Evolutionary conservation across 164 flowering plant species (phyloP).

Genomic region (Vitis riparia): DNA sequence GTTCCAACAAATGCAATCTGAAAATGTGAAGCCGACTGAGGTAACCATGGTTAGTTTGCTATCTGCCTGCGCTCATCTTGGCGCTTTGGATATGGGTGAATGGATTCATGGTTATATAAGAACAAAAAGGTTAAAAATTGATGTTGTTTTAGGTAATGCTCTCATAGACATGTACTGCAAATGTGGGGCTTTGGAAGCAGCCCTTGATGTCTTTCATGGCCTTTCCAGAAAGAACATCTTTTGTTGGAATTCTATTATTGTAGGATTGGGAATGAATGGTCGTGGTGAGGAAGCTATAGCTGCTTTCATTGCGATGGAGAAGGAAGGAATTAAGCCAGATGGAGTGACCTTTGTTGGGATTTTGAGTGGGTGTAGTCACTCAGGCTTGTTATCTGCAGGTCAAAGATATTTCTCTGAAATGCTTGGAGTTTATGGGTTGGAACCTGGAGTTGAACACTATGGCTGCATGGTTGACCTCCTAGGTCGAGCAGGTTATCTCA

Average conservation of each 20-base stretch:
- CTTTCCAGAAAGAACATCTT: constrained; percentile 29
- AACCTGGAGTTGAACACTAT: constrained; percentile 43
- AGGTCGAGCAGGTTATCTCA: constrained; percentile 35
- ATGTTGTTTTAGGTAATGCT: constrained; percentile 38
- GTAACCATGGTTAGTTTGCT: constrained; percentile 45
- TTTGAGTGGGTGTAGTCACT: constrained; percentile 42
- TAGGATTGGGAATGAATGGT: constrained; percentile 45
- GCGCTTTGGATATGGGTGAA: constrained; percentile 40
- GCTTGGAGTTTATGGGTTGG: constrained; percentile 26
- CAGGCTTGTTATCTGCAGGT: constrained; percentile 38
- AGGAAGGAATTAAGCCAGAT: constrained; percentile 31
- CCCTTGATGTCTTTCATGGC: constrained; percentile 34
- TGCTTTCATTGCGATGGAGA: constrained; percentile 31
- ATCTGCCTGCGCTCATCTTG: constrained; percentile 48
- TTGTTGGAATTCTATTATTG: constrained; percentile 43
- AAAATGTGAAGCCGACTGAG: constrained; percentile 34
- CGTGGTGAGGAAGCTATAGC: constrained; percentile 38
- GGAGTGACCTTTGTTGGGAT: constrained; percentile 46
- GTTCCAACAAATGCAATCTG: constrained; percentile 31
- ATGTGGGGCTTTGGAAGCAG: constrained; percentile 38
- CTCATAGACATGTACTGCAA: constrained; percentile 46
- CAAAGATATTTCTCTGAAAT: constrained; percentile 31
- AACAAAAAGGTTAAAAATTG: constrained; percentile 25
- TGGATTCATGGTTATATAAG: constrained; percentile 39
- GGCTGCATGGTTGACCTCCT: constrained; percentile 52